Evolutionary conservation across 805 yeast genomes (phyloP).

Genomic region (Spathaspora boniae): DNA sequence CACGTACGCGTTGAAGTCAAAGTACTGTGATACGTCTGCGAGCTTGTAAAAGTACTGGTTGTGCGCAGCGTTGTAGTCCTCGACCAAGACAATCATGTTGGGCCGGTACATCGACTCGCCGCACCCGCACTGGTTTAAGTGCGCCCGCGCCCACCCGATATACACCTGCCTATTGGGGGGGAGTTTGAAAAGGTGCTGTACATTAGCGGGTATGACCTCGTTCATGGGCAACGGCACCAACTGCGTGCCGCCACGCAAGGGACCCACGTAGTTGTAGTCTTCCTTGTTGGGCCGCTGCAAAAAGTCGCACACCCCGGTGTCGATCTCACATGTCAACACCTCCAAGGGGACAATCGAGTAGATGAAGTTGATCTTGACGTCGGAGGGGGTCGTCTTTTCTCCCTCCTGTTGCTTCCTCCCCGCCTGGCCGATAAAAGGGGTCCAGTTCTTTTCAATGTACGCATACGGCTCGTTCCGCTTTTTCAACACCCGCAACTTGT

Average conservation of each 20-base stretch:
- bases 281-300: constrained; percentile 16
- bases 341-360: constrained; percentile 27
- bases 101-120: constrained; percentile 39
- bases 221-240: constrained; percentile 19
- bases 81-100: constrained; percentile 31
- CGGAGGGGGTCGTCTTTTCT: too few relatives aligned
- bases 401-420: constrained; percentile 4
- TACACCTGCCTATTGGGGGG: constrained; percentile 30
- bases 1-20: constrained; percentile 27
- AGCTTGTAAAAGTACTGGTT: constrained; percentile 14
- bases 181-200: constrained; percentile 8
- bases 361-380: constrained; percentile 17
- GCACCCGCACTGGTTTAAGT: constrained; percentile 36
- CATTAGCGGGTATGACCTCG: constrained; percentile 13
- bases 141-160: constrained; percentile 41
- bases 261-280: constrained; percentile 22
- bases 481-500: constrained; percentile 19
- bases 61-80: constrained; percentile 20
- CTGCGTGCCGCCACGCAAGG: constrained; percentile 37
- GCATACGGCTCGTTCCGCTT: constrained; percentile 11
- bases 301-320: constrained; percentile 25
- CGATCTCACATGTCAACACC: constrained; percentile 26
- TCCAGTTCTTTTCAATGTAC: constrained; percentile 35
- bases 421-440: constrained; percentile 25
- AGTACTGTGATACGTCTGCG: constrained; percentile 27